Evolutionary conservation across 2,329 filamentous ascomycete species (phyloP), one percentile per base, ranked within the genome.

Genomic region (Chrysoporthe austroafricana): DNA sequence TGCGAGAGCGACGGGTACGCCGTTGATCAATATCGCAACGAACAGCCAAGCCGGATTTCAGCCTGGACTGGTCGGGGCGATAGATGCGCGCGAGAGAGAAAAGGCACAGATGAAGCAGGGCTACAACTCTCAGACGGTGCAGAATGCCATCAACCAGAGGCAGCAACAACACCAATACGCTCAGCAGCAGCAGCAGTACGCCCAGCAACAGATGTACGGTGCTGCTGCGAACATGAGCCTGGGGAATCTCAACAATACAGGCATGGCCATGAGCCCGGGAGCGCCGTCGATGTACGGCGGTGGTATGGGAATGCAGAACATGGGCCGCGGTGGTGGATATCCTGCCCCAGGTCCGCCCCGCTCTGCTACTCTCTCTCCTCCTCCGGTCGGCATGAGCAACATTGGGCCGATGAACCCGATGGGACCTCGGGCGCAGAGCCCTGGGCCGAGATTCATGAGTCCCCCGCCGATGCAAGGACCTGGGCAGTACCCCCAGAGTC

Each of bases 81-180:
- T 97, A 65, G 91, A 93, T 70, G 86, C 88, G 1, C 87, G 94
- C 16, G 92, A 97, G 77, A 88, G 89, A 13, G 93, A 97, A 74
- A 93, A 88, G 75, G 84, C 87, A 71, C 86, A 90, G 64, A 88
- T 91, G 78, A 91, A 87, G 73, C 85, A 91, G 67, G 90, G 90
- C 0, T 80, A 90, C 69, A 88, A 90, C 68, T 90, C 89, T 57
- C 88, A 90, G 67, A 87, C 89, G 68, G 90, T 93, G 8, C 89
- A 93, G 71, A 85, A 91, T 69, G 91, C 90, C 0, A 92, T 94
- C 74, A 83, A 85, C 57, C 89, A 91, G 76, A 84, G 89, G 39
- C 88, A 92, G 34, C 75, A 77, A 36, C 74, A 75, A 60, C 71
- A 77, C 14, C 74, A 77, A 64, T 72, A 76, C 21, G 76, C 76